Evolutionary conservation across 2,329 filamentous ascomycete species (phyloP).

Genomic region (Metarhizium album): DNA sequence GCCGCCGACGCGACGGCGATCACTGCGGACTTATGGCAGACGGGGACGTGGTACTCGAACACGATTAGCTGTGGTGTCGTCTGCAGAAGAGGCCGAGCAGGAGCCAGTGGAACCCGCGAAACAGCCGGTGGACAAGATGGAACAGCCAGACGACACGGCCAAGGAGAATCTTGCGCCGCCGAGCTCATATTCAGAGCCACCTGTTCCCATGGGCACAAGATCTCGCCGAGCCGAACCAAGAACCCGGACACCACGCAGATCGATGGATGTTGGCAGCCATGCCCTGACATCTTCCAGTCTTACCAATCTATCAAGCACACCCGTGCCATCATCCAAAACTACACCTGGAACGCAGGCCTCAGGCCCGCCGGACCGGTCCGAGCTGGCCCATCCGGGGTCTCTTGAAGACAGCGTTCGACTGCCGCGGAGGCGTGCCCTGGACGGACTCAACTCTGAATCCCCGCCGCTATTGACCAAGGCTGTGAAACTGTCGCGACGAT

Average conservation of each 20-base stretch:
- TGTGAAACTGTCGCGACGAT: slow-evolving; percentile 13
- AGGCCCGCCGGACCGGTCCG: slow-evolving; percentile 11
- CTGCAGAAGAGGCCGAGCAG: neutral
- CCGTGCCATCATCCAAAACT: slow-evolving; percentile 24
- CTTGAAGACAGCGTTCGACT: slow-evolving; percentile 11
- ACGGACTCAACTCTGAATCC: slow-evolving; percentile 15
- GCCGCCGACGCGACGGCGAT: slow-evolving; percentile 12
- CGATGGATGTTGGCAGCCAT: neutral
- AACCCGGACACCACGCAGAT: slow-evolving; percentile 14
- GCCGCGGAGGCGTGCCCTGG: slow-evolving; percentile 10
- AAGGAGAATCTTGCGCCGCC: neutral
- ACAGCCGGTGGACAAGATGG: neutral
- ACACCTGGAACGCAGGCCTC: slow-evolving; percentile 26
- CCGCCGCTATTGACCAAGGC: slow-evolving; percentile 15
- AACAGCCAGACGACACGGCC: neutral
- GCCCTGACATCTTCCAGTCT: slow-evolving; percentile 25
- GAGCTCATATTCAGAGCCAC: neutral
- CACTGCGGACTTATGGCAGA: slow-evolving; percentile 5
- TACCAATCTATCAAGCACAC: slow-evolving; percentile 29
- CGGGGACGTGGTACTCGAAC: neutral
- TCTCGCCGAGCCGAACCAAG: slow-evolving; percentile 9
- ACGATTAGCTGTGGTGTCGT: slow-evolving; percentile 3
- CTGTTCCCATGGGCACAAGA: neutral
- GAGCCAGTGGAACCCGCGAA: neutral
- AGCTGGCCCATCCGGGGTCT: slow-evolving; percentile 15